Evolutionary conservation across 176 grass and related monocot species (phyloP), one percentile per base, ranked within the genome.

Genomic region (Triticum timopheevii): DNA sequence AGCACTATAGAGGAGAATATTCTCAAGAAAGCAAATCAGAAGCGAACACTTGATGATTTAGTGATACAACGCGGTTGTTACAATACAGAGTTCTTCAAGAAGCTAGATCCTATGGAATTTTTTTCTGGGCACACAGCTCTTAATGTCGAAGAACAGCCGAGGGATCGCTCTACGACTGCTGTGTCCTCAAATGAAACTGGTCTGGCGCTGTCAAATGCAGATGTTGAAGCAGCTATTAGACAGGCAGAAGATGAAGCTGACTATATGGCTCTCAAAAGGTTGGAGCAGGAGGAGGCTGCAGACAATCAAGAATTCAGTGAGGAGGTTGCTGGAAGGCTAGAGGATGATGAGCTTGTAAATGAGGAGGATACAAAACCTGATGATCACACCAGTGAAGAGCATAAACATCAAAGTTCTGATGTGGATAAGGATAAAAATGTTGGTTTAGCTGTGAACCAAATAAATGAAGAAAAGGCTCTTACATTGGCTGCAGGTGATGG

Each of bases 1-100:
- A 96, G 94, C 81, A 99, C 97, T 44, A 99, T 99, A 86, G 97
- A 99, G 82, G 97, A 99, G 89, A 99, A 99, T 71, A 99, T 99
- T 85, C 91, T 99, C 61, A 99, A 92, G 83, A 99, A 99, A 85
- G 97, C 97, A 76, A 99, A 99, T 82, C 97, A 99, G 90, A 99
- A 99, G 85, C 88, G 97, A 25, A 89, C 87, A 72, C 89, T 99
- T 80, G 97, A 99, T 90, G 92, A 99, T 86, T 89, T 99, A 77
- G 97, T 99, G 79, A 99, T 99, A 85, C 97, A 99, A 23, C 89
- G 92, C 1, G 97, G 97, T 76, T 93, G 97, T 80, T 99, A 99
- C 80, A 99, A 99, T 91, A 99, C 92, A 19, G 97, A 99, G 61
- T 99, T 94, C 87, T 99, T 99, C 83, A 99, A 94, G 66, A 99